phyloP scores from a whole-genome alignment of 139 green algal species.

The Tetraselmis chui region DNA sequence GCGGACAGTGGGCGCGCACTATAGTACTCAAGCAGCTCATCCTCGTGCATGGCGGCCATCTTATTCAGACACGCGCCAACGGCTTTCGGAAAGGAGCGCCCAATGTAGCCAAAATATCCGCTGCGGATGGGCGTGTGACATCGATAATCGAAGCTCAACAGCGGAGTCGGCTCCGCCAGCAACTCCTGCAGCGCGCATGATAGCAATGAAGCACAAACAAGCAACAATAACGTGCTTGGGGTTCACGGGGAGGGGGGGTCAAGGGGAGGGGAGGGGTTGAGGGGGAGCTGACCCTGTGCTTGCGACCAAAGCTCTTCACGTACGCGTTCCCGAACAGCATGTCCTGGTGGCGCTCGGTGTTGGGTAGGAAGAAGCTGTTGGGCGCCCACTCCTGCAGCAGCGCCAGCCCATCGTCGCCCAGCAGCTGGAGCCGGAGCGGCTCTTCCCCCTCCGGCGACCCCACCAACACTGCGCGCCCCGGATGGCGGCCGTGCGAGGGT shows the following conservation, averaged over 20 bases:
- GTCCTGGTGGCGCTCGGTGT: not conserved
- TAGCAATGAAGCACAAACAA: too few species aligned
- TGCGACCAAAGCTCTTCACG: not conserved
- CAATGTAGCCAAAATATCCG: not conserved
- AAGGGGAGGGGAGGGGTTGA: too few species aligned
- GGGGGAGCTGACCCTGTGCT: too few species aligned
- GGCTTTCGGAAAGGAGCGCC: not conserved
- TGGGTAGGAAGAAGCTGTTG: not conserved
- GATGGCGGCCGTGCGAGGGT: not conserved
- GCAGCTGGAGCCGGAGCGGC: not conserved
- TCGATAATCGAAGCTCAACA: not conserved
- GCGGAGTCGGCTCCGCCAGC: not conserved
- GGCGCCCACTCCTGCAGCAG: not conserved
- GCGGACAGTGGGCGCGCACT: not conserved
- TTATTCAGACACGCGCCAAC: not conserved
- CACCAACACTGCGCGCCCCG: not conserved
- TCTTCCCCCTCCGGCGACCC: not conserved
- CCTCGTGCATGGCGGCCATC: not conserved
- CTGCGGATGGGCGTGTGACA: not conserved
- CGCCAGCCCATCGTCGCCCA: not conserved
- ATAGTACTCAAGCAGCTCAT: not conserved
- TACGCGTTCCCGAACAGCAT: not conserved
- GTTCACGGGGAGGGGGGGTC: too few species aligned
- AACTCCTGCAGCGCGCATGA: too few species aligned
- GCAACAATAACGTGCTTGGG: too few species aligned